Conservation (phyloP, 176 grass and related monocot species). For the Panicum miliaceum region DNA sequence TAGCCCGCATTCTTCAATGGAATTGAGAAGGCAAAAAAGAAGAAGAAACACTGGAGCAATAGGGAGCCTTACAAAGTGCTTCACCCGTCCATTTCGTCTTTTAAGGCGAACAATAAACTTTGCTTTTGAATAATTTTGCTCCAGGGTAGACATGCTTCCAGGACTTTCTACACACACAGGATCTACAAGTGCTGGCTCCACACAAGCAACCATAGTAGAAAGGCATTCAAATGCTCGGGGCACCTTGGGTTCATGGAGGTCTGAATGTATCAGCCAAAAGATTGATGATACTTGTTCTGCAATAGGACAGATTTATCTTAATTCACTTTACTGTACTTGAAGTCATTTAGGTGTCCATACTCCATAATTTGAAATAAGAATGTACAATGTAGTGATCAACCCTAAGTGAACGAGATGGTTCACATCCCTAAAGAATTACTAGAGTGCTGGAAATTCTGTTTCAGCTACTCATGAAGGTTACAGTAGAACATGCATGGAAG, state of each 20-base stretch:
- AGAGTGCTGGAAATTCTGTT: not conserved
- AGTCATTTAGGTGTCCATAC: constrained; percentile 8
- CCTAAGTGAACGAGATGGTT: not conserved
- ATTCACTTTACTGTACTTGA: constrained; percentile 20
- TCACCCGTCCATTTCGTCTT: constrained; percentile 85
- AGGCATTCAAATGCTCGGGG: constrained; percentile 71
- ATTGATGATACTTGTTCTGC: constrained; percentile 93
- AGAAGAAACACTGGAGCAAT: constrained; percentile 7
- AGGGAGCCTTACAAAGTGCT: constrained; percentile 67
- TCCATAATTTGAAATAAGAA: not conserved
- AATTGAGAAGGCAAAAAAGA: constrained; percentile 20
- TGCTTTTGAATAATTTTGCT: constrained; percentile 70
- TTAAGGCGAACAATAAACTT: constrained; percentile 75
- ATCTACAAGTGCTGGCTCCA: constrained; percentile 64
- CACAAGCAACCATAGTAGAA: constrained; percentile 78
- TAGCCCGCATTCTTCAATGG: not conserved
- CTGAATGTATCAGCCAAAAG: constrained; percentile 84
- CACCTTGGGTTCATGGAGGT: constrained; percentile 81
- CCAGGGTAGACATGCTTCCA: constrained; percentile 53
- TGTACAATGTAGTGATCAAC: not conserved
- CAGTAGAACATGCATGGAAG: not conserved
- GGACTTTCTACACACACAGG: constrained; percentile 45
- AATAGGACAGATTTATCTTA: constrained; percentile 39
- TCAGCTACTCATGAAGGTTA: not conserved
- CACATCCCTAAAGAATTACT: constrained; percentile 14